Conservation (phyloP, 2,329 filamentous ascomycete species). For the Beauveria sp. region DNA sequence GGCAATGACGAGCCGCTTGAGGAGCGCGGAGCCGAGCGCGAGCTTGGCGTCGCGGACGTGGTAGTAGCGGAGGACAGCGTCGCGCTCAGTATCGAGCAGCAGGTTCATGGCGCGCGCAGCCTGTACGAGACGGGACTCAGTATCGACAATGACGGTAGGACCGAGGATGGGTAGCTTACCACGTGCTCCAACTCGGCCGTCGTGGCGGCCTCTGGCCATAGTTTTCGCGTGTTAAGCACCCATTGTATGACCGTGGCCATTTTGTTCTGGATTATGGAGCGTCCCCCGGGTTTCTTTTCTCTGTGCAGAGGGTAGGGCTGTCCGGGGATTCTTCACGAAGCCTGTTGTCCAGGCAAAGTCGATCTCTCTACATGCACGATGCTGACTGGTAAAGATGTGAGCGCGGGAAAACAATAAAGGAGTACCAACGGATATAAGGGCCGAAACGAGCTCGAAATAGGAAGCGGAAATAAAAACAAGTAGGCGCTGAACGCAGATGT, state of each 20-base stretch:
- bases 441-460: background rate
- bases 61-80: slow-evolving; percentile 52
- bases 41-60: slow-evolving; percentile 68
- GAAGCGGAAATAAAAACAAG: background rate
- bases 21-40: slow-evolving; percentile 61
- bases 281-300: too few species aligned
- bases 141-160: background rate
- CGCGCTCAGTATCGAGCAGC: slow-evolving; percentile 47
- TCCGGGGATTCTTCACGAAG: background rate
- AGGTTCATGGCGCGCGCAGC: slow-evolving; percentile 47
- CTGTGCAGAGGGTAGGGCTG: background rate
- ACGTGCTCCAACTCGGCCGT: slow-evolving; percentile 40
- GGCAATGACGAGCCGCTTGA: slow-evolving; percentile 65
- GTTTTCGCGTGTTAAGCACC: slow-evolving; percentile 51
- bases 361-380: background rate
- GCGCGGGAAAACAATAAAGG: background rate
- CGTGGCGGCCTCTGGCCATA: slow-evolving; percentile 47
- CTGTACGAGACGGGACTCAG: slow-evolving; percentile 25
- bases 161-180: slow-evolving; percentile 27
- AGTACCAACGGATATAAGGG: background rate
- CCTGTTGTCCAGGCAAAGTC: too few species aligned
- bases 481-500: background rate
- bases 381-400: background rate
- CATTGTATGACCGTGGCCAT: slow-evolving; percentile 43
- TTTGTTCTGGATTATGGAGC: background rate